Evolutionary conservation across 2,329 filamentous ascomycete species (phyloP).

Genomic region (Fusarium fujikuroi): DNA sequence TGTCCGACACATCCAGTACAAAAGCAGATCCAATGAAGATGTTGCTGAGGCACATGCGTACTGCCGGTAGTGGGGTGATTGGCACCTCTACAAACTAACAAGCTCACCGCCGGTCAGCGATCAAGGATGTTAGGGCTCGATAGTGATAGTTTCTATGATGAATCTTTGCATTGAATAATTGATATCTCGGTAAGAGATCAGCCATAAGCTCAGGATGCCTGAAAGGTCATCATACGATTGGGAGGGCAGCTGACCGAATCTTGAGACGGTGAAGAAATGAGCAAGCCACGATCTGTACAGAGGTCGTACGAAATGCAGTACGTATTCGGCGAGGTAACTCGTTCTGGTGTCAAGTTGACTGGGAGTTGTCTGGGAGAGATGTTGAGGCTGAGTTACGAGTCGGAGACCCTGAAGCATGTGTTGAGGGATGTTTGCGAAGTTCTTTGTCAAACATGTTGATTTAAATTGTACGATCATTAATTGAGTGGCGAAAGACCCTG

Average conservation of each 20-base stretch:
- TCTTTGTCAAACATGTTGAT: neutral
- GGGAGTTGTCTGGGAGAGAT: neutral
- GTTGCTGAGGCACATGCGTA: conserved; percentile 23
- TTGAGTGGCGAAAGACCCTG: neutral
- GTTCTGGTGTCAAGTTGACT: neutral
- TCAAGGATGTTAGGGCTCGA: conserved; percentile 19
- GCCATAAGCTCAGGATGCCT: conserved; percentile 10
- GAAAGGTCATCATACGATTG: conserved; percentile 40
- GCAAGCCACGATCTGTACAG: conserved; percentile 34
- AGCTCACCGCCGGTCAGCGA: conserved; percentile 40
- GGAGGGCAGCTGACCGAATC: conserved; percentile 37
- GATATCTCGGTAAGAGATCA: conserved; percentile 11
- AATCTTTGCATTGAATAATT: conserved; percentile 14
- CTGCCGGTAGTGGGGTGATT: conserved; percentile 39
- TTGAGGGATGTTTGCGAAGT: neutral
- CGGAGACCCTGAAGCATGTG: neutral
- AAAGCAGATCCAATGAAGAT: conserved; percentile 29
- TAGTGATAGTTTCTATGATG: neutral
- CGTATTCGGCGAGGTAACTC: conserved; percentile 21
- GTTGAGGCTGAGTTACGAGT: conserved; percentile 13
- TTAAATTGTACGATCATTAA: neutral
- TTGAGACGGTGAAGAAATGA: conserved; percentile 39
- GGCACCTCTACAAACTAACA: conserved; percentile 19
- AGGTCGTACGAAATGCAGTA: conserved; percentile 39
- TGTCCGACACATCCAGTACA: conserved; percentile 15